Evolutionary conservation across 2,329 filamentous ascomycete genomes (phyloP).

Genomic region (Rhytidhysteron rufulum): DNA sequence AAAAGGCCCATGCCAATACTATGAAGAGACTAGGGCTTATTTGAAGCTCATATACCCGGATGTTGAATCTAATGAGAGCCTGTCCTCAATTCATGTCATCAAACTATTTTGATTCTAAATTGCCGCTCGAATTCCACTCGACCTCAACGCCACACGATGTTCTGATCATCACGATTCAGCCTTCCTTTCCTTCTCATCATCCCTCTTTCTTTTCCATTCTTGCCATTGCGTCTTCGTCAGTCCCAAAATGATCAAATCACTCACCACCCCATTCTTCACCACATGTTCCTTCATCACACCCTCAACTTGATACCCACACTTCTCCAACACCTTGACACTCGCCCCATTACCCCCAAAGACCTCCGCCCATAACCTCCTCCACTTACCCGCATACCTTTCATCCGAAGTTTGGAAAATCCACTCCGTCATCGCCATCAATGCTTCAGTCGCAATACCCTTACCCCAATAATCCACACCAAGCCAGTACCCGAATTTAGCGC

Average conservation of each 20-base stretch:
- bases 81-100: no score
- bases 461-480: slow-evolving; percentile 36
- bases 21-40: slow-evolving; percentile 28
- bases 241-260: slow-evolving; percentile 32
- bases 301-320: slow-evolving; percentile 36
- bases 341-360: slow-evolving; percentile 29
- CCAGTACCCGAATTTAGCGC: slow-evolving; percentile 43
- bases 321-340: slow-evolving; percentile 34
- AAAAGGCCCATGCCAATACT: slow-evolving; percentile 21
- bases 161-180: no score
- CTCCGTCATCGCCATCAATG: slow-evolving; percentile 27
- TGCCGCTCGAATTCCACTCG: no score
- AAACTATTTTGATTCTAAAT: no score
- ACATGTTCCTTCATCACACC: slow-evolving; percentile 31
- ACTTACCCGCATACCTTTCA: slow-evolving; percentile 17
- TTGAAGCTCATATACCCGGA: no score
- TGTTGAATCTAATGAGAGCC: no score
- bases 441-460: slow-evolving; percentile 27
- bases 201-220: slow-evolving; percentile 7
- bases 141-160: no score
- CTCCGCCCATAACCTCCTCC: slow-evolving; percentile 26
- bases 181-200: background rate
- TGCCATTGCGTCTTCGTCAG: slow-evolving; percentile 30
- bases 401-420: slow-evolving; percentile 36
- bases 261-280: slow-evolving; percentile 31